These are phyloP conservation scores for Ogataea angusta DNA, from an alignment of 805 yeast genomes.

Conservation along the genomic window DNA sequence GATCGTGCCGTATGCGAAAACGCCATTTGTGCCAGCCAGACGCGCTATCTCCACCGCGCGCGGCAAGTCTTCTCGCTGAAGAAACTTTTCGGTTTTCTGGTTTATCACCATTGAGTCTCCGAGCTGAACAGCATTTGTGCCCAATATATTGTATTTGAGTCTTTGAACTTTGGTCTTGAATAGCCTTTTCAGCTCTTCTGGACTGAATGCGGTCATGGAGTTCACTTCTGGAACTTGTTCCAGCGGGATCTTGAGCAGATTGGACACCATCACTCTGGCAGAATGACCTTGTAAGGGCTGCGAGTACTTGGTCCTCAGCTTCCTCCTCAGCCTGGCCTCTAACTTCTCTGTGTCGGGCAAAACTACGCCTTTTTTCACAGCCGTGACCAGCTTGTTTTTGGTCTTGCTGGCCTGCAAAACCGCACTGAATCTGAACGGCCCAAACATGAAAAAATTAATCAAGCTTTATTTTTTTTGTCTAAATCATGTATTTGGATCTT, in stretches of 20 bases:
- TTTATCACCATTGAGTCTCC: constrained; percentile 57
- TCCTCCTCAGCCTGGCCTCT: constrained; percentile 7
- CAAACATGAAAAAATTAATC: not conserved
- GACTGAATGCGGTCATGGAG: constrained; percentile 25
- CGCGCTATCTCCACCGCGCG: constrained; percentile 42
- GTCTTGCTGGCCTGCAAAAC: constrained; percentile 3
- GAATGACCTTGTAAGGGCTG: constrained; percentile 26
- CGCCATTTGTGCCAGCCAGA: constrained; percentile 39
- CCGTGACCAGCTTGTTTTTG: constrained; percentile 15
- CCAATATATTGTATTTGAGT: constrained; percentile 52
- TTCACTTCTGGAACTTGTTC: constrained; percentile 20
- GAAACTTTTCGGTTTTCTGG: constrained; percentile 48
- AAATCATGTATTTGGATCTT: constrained; percentile 1
- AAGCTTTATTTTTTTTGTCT: not conserved
- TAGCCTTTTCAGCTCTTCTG: constrained; percentile 26
- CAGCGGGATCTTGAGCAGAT: constrained; percentile 20
- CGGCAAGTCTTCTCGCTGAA: constrained; percentile 45
- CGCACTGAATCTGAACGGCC: constrained; percentile 2
- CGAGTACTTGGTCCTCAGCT: constrained; percentile 19
- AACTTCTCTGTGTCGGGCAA: constrained; percentile 10
- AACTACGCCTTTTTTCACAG: constrained; percentile 9
- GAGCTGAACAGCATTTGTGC: constrained; percentile 55
- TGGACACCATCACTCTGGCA: constrained; percentile 26
- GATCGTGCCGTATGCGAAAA: constrained; percentile 63
- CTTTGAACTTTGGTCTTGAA: constrained; percentile 35